Base-by-base conservation (phyloP, 768 basidiomycete species). In the Trametes elegans region DNA sequence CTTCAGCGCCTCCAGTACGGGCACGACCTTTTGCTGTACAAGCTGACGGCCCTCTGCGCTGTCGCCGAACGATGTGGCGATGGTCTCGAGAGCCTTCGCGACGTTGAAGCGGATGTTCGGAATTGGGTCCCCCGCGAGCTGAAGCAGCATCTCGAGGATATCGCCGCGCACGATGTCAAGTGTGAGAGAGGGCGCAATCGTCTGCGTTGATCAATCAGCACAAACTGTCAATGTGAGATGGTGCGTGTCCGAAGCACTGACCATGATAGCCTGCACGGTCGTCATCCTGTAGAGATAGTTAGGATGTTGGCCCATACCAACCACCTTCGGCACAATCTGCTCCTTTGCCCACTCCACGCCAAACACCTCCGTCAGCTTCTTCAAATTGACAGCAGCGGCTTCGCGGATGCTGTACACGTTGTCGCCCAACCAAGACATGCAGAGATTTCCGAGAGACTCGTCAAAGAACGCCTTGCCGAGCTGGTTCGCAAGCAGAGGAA, bases 71-170 rank as follows among this genome's bases (percentile, higher is more conserved):
- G 88, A 81, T 14, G 74, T 75, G 1, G 91, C 91, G 62, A 98
- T 79, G 13, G 93, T 84, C 74, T 98, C 96, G 63, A 98, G 76
- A 24, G 90, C 87, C 71, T 98, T 98, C 23, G 95, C 90, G 26
- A 98, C 95, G 69, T 98, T 98, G 80, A 99, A 99, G 32, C 97
- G 91, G 70, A 99, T 98, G 72, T 99, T 99, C 49, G 97, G 97
- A 68, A 99, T 98, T 10, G 91, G 85, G 68, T 99, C 97, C 47
- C 79, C 77, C 14, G 90, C 85, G 40, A 99, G 83, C 55, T 85
- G 79, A 53, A 96, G 74, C 45, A 98, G 81, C 34, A 90, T 87
- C 21, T 85, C 84, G 58, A 98, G 83, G 64, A 98, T 88, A 48
- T 90, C 88, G 43, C 87, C 79, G 28, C 83, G 83, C 61, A 98